Conservation (phyloP, 1,139 yeast species). For the Spathaspora sp. region DNA sequence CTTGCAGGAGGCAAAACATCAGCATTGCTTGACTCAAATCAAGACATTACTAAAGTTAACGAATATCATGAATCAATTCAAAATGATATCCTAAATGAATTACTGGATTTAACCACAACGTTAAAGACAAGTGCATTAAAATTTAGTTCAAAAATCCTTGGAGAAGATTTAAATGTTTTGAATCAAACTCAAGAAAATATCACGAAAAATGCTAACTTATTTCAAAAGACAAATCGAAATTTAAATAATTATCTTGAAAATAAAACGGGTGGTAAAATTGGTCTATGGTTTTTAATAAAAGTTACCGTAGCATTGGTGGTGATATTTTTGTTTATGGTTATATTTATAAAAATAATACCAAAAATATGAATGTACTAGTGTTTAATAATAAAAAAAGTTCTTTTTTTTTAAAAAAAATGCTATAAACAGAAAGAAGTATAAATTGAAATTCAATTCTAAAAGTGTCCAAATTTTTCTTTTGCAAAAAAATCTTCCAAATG, state of each 20-base stretch:
- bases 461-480: constrained; percentile 2
- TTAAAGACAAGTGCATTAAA: constrained; percentile 38
- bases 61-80: constrained; percentile 47
- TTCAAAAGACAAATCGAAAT: constrained; percentile 39
- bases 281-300: constrained; percentile 37
- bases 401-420: background rate
- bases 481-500: background rate
- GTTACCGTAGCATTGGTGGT: constrained; percentile 23
- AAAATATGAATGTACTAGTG: constrained; percentile 17
- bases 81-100: constrained; percentile 39
- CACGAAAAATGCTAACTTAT: constrained; percentile 34
- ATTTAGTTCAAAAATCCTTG: constrained; percentile 32
- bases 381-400: constrained; percentile 2
- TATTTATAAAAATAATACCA: constrained; percentile 29
- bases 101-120: constrained; percentile 35
- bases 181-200: constrained; percentile 39
- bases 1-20: constrained; percentile 23
- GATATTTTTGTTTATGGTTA: constrained; percentile 28
- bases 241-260: constrained; percentile 36
- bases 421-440: background rate
- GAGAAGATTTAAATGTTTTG: constrained; percentile 37
- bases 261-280: constrained; percentile 39
- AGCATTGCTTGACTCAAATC: constrained; percentile 7
- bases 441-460: background rate
- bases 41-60: constrained; percentile 18